These are phyloP conservation scores for Diaporthe velutina DNA, from an alignment of 2,329 filamentous ascomycete species.

Conservation along the genomic window DNA sequence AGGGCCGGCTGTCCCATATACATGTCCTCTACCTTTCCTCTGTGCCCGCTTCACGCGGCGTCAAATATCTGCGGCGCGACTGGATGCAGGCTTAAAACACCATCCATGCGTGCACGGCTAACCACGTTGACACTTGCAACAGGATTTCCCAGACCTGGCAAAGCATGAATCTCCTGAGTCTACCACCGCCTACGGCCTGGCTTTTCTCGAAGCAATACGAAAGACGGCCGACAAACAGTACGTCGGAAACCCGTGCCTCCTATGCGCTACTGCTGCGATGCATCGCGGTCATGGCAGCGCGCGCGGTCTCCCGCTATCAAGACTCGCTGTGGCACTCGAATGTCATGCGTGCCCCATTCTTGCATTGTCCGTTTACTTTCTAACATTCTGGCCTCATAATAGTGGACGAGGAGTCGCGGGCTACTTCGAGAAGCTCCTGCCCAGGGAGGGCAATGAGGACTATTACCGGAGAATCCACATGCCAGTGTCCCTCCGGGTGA, in stretches of 20 bases:
- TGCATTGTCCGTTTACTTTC: conserved; percentile 9
- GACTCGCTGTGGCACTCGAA: conserved; percentile 12
- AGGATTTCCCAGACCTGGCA: conserved; percentile 61
- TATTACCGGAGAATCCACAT: conserved; percentile 85
- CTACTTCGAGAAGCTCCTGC: conserved; percentile 80
- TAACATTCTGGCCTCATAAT: conserved; percentile 41
- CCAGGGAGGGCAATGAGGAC: conserved; percentile 72
- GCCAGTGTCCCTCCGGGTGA: conserved; percentile 82
- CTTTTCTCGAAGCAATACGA: conserved; percentile 81
- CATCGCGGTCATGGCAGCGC: conserved; percentile 20
- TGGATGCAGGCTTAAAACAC: neutral
- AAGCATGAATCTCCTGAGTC: conserved; percentile 74
- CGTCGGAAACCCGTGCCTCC: conserved; percentile 47
- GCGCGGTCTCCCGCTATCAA: conserved; percentile 19
- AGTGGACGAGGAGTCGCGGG: conserved; percentile 81
- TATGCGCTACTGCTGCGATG: conserved; percentile 12
- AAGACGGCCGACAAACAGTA: conserved; percentile 87
- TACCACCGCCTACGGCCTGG: conserved; percentile 78
- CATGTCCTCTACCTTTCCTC: conserved; percentile 12
- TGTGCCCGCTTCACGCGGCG: neutral
- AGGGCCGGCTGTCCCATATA: neutral
- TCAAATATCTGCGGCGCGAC: neutral
- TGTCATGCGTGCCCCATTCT: conserved; percentile 11
- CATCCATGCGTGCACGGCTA: conserved; percentile 17
- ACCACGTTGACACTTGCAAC: conserved; percentile 30